Evolutionary conservation across 768 basidiomycete genomes (phyloP), one percentile per base, ranked within the genome.

Genomic region (Auricularia sp.): DNA sequence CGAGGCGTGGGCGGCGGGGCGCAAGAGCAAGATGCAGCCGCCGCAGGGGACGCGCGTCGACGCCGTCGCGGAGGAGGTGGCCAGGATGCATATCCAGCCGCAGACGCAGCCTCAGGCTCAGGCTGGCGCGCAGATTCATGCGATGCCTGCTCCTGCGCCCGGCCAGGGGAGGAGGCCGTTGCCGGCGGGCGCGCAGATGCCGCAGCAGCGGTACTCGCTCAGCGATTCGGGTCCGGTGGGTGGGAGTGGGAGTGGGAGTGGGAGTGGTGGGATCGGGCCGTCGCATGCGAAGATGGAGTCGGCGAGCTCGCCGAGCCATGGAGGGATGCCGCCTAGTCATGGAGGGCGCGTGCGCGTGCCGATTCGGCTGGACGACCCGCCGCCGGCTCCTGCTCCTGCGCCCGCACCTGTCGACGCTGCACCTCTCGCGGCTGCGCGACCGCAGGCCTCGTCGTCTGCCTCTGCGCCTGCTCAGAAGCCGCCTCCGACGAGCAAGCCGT

Each of bases 1-100:
- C 67, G 44, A 67, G 67, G 11, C 70, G 69, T 18, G 35, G 64
- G 61, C 42, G 66, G 10, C 34, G 53, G 35, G 44, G 14, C 56
- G 56, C 18, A 59, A 29, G 56, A 12, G 56, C 56, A 59, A 34
- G 47, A 8, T 51, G 43, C 65, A 47, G 18, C 44, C 70, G 5
- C 62, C 29, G 29, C 29, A 2, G 29, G 29, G 29, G 29, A 29
- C 29, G 29, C 29, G 29, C 29, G 29, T 29, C 29, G 29, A 29
- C 3, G 11, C 53, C 23, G 8, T 59, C 23, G 56, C 56, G 10
- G 56, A 59, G 56, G 56, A 59, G 29, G 7, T 59, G 6, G 16
- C 16, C 3, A 34, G 7, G 56, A 35, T 29, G 34, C 56, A 59
- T 29, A 18, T 29, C 29, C 29, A 29, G 29, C 29, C 29, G 29